These are phyloP conservation scores for Tuctoria greenei DNA, from an alignment of 176 grass and related monocot genomes.

Conservation along the genomic window DNA sequence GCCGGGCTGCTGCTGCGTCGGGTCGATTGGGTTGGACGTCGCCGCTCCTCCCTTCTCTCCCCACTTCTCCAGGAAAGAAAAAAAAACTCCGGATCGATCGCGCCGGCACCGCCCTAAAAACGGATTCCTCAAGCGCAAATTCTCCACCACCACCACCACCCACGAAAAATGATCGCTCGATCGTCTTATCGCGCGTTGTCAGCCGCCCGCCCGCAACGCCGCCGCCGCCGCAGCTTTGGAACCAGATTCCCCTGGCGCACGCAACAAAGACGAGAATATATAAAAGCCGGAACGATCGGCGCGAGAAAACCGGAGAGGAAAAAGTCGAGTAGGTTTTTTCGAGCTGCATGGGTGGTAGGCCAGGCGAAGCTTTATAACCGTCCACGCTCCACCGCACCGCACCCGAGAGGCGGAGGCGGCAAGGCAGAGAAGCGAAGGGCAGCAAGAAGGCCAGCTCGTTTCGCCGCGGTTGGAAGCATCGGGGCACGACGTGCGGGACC, in stretches of 20 bases:
- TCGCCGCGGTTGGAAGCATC: conserved; percentile 25
- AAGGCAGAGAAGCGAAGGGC: not conserved
- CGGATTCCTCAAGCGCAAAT: conserved; percentile 30
- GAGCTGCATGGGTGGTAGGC: not conserved
- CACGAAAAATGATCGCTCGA: not conserved
- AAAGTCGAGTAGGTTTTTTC: not conserved
- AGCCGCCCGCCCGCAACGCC: not conserved
- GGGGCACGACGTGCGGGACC: not conserved
- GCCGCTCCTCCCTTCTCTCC: not conserved
- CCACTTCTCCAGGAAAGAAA: not conserved
- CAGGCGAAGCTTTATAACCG: conserved; percentile 41
- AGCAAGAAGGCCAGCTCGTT: not conserved
- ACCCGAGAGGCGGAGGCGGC: conserved; percentile 18
- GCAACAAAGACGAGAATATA: not conserved
- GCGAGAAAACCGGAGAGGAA: not conserved
- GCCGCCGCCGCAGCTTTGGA: not conserved
- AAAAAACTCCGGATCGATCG: not conserved
- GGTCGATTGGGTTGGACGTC: not conserved
- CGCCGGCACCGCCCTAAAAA: conserved; percentile 41
- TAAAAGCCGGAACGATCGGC: not conserved
- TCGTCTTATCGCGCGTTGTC: not conserved
- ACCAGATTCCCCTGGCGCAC: conserved; percentile 12
- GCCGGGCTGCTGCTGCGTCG: not conserved
- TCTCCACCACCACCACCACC: not conserved
- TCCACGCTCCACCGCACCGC: not conserved